A percentile compares a stretch with the other conserved stretches of the same genome.
These are phyloP conservation scores for Cryptococcus sp. DNA, from an alignment of 1,284 basidiomycete species.

Conservation along the genomic window DNA sequence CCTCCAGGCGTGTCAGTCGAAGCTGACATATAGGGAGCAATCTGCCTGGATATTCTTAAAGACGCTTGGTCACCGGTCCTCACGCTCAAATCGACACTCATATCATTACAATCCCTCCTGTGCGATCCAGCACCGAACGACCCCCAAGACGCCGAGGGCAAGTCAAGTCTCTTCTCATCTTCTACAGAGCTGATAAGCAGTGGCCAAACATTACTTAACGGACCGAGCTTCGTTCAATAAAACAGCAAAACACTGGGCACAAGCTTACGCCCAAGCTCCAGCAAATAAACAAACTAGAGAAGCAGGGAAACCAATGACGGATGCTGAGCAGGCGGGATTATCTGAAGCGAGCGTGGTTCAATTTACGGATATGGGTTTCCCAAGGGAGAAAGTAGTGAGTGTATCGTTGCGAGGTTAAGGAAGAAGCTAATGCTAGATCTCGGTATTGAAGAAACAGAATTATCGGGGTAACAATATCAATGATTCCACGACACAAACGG, in stretches of 20 bases:
- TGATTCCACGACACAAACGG: neutral
- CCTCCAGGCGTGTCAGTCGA: too few relatives aligned
- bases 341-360: slow-evolving; percentile 49
- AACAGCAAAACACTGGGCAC: slow-evolving; percentile 91
- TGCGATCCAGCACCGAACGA: slow-evolving; percentile 96
- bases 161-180: slow-evolving; percentile 1
- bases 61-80: slow-evolving; percentile 74
- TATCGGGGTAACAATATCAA: slow-evolving; percentile 62
- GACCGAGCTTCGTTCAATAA: slow-evolving; percentile 82
- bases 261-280: slow-evolving; percentile 76
- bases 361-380: slow-evolving; percentile 52
- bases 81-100: slow-evolving; percentile 93
- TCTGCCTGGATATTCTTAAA: slow-evolving; percentile 62
- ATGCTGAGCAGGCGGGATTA: slow-evolving; percentile 51
- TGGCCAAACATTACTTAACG: slow-evolving; percentile 92
- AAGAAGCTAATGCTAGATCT: slow-evolving; percentile 56
- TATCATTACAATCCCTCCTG: slow-evolving; percentile 91
- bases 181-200: slow-evolving; percentile 38
- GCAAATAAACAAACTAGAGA: slow-evolving; percentile 19
- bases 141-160: slow-evolving; percentile 89
- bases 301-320: slow-evolving; percentile 24
- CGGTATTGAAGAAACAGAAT: slow-evolving; percentile 79
- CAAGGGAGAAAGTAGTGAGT: slow-evolving; percentile 44
- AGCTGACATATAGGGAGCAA: slow-evolving; percentile 38
- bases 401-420: neutral